These are phyloP conservation scores for Penicillium sp. DNA, from an alignment of 2,329 filamentous ascomycete species.

Conservation along the genomic window DNA sequence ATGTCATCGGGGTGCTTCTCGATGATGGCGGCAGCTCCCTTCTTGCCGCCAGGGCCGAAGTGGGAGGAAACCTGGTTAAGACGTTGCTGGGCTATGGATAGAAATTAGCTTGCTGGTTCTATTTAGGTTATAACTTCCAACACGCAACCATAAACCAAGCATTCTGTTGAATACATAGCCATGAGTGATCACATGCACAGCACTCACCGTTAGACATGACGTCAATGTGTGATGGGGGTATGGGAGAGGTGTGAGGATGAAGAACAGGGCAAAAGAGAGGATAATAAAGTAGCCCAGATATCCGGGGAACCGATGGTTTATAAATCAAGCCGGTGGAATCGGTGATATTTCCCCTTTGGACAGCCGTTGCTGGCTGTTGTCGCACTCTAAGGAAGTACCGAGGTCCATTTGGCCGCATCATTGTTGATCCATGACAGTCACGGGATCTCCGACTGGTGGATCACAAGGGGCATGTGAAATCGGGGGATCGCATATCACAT, in stretches of 20 bases:
- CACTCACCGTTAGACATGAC: conserved; percentile 46
- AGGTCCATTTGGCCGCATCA: conserved; percentile 27
- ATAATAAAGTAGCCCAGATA: conserved; percentile 4
- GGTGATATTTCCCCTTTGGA: conserved; percentile 22
- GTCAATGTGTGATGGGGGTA: conserved; percentile 22
- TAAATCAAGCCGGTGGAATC: conserved; percentile 9
- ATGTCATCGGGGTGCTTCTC: conserved; percentile 63
- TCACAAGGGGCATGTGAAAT: conserved; percentile 12
- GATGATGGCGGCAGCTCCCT: conserved; percentile 36
- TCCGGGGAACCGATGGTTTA: conserved; percentile 9
- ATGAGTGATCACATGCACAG: conserved; percentile 5
- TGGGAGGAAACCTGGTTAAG: conserved; percentile 60
- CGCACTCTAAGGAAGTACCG: conserved; percentile 29
- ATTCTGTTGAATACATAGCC: conserved; percentile 9
- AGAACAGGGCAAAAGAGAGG: background rate
- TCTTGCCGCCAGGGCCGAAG: conserved; percentile 44
- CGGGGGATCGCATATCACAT: conserved; percentile 1
- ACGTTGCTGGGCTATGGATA: conserved; percentile 53
- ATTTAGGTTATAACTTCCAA: background rate
- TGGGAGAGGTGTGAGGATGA: conserved; percentile 1
- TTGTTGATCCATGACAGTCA: conserved; percentile 29
- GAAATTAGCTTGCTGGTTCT: conserved; percentile 3
- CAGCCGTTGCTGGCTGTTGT: conserved; percentile 6
- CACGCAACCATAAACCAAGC: background rate
- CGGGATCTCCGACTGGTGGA: conserved; percentile 19